Percentiles rank a stretch among this genome's conserved stretches.
These are phyloP conservation scores for Nothophytophthora sp. DNA, from an alignment of 352 stramenopile species.

Conservation along the genomic window DNA sequence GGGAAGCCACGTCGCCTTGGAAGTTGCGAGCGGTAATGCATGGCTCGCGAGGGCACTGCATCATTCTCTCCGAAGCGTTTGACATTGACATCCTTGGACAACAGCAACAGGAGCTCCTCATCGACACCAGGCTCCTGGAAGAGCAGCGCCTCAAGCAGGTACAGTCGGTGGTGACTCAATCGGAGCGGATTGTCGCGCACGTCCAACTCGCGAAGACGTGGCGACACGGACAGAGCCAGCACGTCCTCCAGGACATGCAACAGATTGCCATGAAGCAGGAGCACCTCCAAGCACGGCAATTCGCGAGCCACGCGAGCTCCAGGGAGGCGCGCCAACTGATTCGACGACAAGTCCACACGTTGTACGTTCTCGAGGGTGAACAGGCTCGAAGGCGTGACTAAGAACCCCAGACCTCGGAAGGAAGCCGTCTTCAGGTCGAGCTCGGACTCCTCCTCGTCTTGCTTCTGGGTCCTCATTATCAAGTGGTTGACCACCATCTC, in stretches of 20 bases:
- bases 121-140: conserved; percentile 32
- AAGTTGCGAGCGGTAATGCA: conserved; percentile 42
- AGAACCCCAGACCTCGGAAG: conserved; percentile 37
- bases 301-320: conserved; percentile 39
- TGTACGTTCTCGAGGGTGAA: conserved; percentile 59
- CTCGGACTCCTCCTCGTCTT: conserved; percentile 5
- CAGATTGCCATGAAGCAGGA: conserved; percentile 58
- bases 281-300: conserved; percentile 46
- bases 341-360: conserved; percentile 58
- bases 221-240: conserved; percentile 38
- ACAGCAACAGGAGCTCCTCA: conserved; percentile 36
- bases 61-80: conserved; percentile 18
- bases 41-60: conserved; percentile 1
- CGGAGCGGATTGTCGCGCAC: conserved; percentile 58
- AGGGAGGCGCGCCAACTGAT: conserved; percentile 61
- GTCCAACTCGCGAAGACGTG: conserved; percentile 61
- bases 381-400: conserved; percentile 39
- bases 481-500: too few species aligned
- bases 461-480: conserved; percentile 12
- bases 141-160: conserved; percentile 60
- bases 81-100: conserved; percentile 39
- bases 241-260: conserved; percentile 71
- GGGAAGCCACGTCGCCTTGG: conserved; percentile 57
- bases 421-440: conserved; percentile 37
- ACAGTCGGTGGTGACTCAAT: conserved; percentile 64